Base-by-base conservation (phyloP, 202 grass and related monocot genomes). In the Schoenoplectus triqueter region DNA sequence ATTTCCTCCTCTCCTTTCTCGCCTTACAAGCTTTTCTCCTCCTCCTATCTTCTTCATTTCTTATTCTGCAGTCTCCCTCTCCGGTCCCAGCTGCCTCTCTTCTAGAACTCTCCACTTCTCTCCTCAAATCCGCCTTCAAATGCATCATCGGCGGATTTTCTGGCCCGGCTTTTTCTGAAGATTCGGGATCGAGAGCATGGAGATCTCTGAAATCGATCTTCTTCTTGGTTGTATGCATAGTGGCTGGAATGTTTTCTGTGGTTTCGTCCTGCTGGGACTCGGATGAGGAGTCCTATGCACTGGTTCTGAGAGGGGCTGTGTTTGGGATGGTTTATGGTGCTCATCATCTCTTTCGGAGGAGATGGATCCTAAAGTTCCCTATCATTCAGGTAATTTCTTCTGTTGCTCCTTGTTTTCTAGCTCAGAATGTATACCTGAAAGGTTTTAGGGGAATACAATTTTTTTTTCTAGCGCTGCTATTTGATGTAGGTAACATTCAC, bases 291-390 rank as follows among this genome's bases (percentile, higher is more conserved):
- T 55, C 92, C 10, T 79, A 75, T 15, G 86, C 88, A 46, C 68
- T 94, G 63, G 93, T 90, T 1, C 65, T 99, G 60, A 89, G 92
- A 31, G 97, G 93, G 50, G 85, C 90, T 61, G 87, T 99, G 65
- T 75, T 99, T 50, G 96, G 96, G 3, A 68, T 90, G 40, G 87
- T 96, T 5, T 99, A 92, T 86, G 84, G 88, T 3, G 76, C 85
- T 7, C 91, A 91, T 86, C 96, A 94, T 84, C 89, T 96, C 82
- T 86, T 79, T 50, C 88, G 90, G 57, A 86, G 82, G 89, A 94
- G 90, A 87, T 99, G 96, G 93, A 61, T 96, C 87, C 88, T 99
- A 15, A 74, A 85, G 41, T 99, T 99, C 86, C 91, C 96, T 50
- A 81, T 99, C 57, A 90, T 99, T 80, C 96, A 98, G 96, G 96